Base-by-base conservation (phyloP, 2,329 filamentous ascomycete species). In the Fusarium oligoseptatum region DNA sequence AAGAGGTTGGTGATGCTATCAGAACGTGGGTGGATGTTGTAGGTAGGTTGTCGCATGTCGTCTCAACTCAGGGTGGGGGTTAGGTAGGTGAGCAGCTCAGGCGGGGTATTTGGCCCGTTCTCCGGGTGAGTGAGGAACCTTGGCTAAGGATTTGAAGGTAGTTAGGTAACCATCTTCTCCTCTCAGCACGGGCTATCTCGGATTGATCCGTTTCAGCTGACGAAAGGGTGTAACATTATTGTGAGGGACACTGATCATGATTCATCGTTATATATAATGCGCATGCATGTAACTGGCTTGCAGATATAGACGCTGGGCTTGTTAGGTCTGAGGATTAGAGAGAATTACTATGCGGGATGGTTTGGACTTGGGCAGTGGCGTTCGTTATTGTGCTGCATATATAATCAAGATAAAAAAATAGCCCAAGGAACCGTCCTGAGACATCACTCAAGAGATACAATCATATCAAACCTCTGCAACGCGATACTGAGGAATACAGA, bases 21-120 rank as follows among this genome's bases (percentile, higher is more conserved):
- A 48, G 36, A 8, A 50, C 20, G 43, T 45, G 41, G 70, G 61
- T 64, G 70, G 70, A 57, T 34, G 36, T 37, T 34, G 22, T 24
- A 63, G 41, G 65, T 68, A 61, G 57, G 43, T 43, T 66, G 71
- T 70, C 71, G 70, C 70, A 73, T 73, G 66, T 50, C 45, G 45
- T 50, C 62, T 72, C 41, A 61, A 48, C 17, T 29, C 36, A 34
- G 61, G 61, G 71, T 60, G 45, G 67, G 32, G 45, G 45, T 22
- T 9, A 64, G 41, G 24, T 9, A 64, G 41, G 39, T 43, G 41
- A 61, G 70, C 43, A 24, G 27, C 45, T 29, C 24, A 48, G 58
- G 58, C 58, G 58, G 58, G 58, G 58, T 61, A 61, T 61, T 61
- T 45, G 58, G 39, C n/a, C 58, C 58, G 58, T 36, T 50, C 15